Evolutionary conservation across 116 monocot species (phyloP).

Genomic region (Dioscorea cayenensis): DNA sequence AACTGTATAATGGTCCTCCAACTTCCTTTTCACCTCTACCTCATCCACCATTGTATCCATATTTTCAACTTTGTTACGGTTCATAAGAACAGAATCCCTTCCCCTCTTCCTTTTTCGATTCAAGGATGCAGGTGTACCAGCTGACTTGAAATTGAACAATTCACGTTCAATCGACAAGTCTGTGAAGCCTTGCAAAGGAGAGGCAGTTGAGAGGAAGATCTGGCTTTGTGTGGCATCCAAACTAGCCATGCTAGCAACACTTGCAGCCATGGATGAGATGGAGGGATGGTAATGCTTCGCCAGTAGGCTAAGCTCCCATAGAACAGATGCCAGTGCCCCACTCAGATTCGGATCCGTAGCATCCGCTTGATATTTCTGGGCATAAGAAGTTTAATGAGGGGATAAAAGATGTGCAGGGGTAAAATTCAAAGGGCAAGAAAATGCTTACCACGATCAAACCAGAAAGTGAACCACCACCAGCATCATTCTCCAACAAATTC

Average conservation of each 20-base stretch:
- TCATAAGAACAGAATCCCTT: constrained; percentile 11
- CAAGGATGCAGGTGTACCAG: constrained; percentile 13
- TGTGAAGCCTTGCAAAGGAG: constrained; percentile 67
- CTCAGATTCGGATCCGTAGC: constrained; percentile 79
- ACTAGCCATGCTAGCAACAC: constrained; percentile 52
- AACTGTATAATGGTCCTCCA: constrained; percentile 61
- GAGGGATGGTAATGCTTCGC: constrained; percentile 74
- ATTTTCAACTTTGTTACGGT: constrained; percentile 16
- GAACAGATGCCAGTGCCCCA: constrained; percentile 85
- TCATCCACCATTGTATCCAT: constrained; percentile 24
- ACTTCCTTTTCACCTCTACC: constrained; percentile 38
- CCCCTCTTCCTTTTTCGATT: constrained; percentile 46
- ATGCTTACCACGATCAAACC: constrained; percentile 70
- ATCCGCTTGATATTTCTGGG: constrained; percentile 89
- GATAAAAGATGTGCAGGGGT: neutral
- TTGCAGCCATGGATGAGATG: constrained; percentile 62
- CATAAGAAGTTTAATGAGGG: constrained; percentile 1
- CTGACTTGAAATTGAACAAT: constrained; percentile 26
- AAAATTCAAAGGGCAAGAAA: neutral
- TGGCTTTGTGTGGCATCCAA: constrained; percentile 40
- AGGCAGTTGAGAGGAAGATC: constrained; percentile 33
- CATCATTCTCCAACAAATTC: constrained; percentile 83
- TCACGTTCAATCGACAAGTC: constrained; percentile 47
- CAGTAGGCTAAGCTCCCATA: constrained; percentile 94
- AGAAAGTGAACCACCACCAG: constrained; percentile 86